Percentiles rank a stretch among this genome's conserved stretches.
Evolutionary conservation across 2,329 filamentous ascomycete species (phyloP).

Genomic region (Aureobasidium melanogenum): DNA sequence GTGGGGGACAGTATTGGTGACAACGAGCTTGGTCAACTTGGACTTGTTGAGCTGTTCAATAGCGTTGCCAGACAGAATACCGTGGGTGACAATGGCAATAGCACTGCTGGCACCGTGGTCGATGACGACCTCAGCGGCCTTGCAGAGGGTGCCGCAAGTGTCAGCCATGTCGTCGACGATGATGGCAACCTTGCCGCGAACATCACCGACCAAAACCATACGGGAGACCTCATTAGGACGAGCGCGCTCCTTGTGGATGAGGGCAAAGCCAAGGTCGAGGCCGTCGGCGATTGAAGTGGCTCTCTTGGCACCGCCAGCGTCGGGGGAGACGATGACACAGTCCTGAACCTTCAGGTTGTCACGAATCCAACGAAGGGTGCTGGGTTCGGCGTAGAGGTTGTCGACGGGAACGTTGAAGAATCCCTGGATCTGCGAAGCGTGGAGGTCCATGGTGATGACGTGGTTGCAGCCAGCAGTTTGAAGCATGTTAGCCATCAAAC

Average conservation of each 20-base stretch:
- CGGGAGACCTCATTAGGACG: slow-evolving; percentile 84
- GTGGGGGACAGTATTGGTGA: slow-evolving; percentile 81
- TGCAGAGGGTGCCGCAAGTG: slow-evolving; percentile 79
- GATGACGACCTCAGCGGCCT: slow-evolving; percentile 83
- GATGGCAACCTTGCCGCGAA: slow-evolving; percentile 83
- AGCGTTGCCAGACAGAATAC: slow-evolving; percentile 79
- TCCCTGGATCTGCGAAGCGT: slow-evolving; percentile 87
- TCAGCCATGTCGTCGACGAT: slow-evolving; percentile 98
- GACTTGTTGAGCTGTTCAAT: slow-evolving; percentile 79
- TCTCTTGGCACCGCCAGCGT: slow-evolving; percentile 88
- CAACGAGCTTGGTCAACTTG: slow-evolving; percentile 67
- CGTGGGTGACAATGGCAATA: slow-evolving; percentile 91
- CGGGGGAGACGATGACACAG: slow-evolving; percentile 88
- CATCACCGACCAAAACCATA: slow-evolving; percentile 94
- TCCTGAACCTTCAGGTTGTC: slow-evolving; percentile 75
- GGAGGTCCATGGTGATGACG: slow-evolving; percentile 93
- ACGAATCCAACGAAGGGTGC: slow-evolving; percentile 81
- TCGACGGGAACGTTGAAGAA: slow-evolving; percentile 83
- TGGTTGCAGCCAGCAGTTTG: slow-evolving; percentile 89
- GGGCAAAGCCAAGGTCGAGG: slow-evolving; percentile 79
- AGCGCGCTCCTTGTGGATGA: slow-evolving; percentile 94
- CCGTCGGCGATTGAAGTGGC: slow-evolving; percentile 90
- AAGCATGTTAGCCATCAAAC: slow-evolving; percentile 95
- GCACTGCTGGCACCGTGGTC: slow-evolving; percentile 79
- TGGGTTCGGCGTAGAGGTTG: slow-evolving; percentile 89